Evolutionary conservation across 164 flowering plant genomes (phyloP).

Genomic region (Umbilicus rupestris): DNA sequence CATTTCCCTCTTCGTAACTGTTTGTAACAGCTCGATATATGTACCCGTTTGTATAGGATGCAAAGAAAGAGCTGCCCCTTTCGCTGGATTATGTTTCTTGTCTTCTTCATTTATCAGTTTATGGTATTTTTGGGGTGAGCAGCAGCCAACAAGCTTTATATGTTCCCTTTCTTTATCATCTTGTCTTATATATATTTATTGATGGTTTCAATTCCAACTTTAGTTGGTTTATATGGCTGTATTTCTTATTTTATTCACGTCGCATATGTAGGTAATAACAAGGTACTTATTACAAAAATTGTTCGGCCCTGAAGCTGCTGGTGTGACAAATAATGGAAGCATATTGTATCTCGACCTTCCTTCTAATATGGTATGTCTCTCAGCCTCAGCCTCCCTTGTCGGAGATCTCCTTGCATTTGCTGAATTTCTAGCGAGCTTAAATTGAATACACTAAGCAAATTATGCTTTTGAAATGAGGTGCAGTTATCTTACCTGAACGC

Average conservation of each 20-base stretch:
- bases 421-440: too few species aligned
- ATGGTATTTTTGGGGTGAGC: slow-evolving; percentile 85
- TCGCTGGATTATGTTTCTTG: slow-evolving; percentile 42
- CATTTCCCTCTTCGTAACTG: neutral
- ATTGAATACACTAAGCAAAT: too few species aligned
- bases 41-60: slow-evolving; percentile 25
- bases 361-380: slow-evolving; percentile 68
- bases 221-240: neutral
- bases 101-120: slow-evolving; percentile 52
- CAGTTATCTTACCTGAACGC: too few species aligned
- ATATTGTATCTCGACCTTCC: slow-evolving; percentile 84
- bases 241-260: neutral
- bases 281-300: slow-evolving; percentile 65
- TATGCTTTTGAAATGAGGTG: too few species aligned
- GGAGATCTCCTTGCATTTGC: too few species aligned
- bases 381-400: slow-evolving; percentile 3
- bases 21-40: neutral
- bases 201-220: neutral
- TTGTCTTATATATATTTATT: neutral
- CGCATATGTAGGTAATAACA: slow-evolving; percentile 45
- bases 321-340: slow-evolving; percentile 46
- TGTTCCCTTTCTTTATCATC: too few species aligned
- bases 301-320: slow-evolving; percentile 60
- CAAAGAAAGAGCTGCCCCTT: slow-evolving; percentile 23
- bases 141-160: neutral